A percentile compares a stretch with the other conserved stretches of the same genome.
Evolutionary conservation across 495 filamentous ascomycete species (phyloP).

Genomic region (Penicillium nucicola): DNA sequence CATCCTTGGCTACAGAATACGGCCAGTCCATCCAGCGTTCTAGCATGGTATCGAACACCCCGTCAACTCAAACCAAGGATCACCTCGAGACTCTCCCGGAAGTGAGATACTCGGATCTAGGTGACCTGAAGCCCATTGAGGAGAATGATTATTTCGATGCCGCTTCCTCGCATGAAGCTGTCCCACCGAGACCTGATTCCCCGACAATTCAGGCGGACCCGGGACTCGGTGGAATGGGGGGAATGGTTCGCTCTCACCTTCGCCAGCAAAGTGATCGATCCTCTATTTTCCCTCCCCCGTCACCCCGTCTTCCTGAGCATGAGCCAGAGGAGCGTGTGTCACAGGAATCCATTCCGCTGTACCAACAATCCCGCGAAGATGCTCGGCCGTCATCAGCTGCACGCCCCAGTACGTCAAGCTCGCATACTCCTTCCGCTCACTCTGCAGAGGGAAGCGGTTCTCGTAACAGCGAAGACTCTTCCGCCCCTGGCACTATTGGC

Average conservation of each 20-base stretch:
- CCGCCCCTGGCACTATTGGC: neutral
- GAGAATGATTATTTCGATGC: constrained; percentile 26
- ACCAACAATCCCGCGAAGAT: neutral
- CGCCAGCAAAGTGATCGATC: constrained; percentile 78
- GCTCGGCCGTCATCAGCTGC: neutral
- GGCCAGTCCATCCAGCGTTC: constrained; percentile 31
- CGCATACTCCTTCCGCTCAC: constrained; percentile 8
- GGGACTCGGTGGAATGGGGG: constrained; percentile 58
- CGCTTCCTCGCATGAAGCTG: constrained; percentile 5
- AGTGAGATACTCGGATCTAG: constrained; percentile 39
- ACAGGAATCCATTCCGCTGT: neutral
- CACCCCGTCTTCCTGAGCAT: constrained; percentile 28
- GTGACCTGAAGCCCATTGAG: constrained; percentile 43
- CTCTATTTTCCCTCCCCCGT: constrained; percentile 62
- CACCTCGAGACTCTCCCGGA: constrained; percentile 36
- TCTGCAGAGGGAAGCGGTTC: constrained; percentile 8
- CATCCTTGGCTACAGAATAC: constrained; percentile 25
- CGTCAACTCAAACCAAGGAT: constrained; percentile 26
- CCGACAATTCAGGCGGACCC: constrained; percentile 67
- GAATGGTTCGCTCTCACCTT: constrained; percentile 82
- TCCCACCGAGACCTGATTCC: constrained; percentile 60
- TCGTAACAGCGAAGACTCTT: constrained; percentile 19
- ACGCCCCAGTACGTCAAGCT: constrained; percentile 9
- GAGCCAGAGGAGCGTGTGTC: neutral
- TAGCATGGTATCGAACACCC: constrained; percentile 19